Evolutionary conservation across 192 early-diverging fungal species (phyloP).

Genomic region (Podila epicladia): DNA sequence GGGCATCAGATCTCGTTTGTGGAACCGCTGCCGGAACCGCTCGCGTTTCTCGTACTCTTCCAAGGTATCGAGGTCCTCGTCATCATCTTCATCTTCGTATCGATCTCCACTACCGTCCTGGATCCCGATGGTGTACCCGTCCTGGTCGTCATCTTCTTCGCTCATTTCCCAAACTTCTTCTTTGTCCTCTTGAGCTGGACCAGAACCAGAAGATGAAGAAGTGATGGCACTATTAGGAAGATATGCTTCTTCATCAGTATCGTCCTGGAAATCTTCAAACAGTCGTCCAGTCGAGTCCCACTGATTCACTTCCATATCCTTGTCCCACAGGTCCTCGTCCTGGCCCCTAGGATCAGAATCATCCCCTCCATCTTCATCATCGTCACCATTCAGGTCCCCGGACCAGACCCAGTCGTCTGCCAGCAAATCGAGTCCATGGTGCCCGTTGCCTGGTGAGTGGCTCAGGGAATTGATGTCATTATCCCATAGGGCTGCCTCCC

Average conservation of each 20-base stretch:
- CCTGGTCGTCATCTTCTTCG: background rate
- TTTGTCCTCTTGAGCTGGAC: background rate
- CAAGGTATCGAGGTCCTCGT: slow-evolving; percentile 1
- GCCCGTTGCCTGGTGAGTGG: slow-evolving; percentile 4
- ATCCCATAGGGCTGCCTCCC: background rate
- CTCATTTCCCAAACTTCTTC: background rate
- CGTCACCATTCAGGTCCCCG: background rate
- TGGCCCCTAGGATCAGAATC: background rate
- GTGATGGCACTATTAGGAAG: no score
- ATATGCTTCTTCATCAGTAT: background rate
- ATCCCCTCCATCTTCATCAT: slow-evolving; percentile 2
- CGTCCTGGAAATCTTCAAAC: slow-evolving; percentile 28
- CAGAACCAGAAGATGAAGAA: background rate
- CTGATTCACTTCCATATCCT: slow-evolving; percentile 30
- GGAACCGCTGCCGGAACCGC: background rate
- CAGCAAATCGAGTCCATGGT: slow-evolving; percentile 6
- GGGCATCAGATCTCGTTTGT: slow-evolving; percentile 1
- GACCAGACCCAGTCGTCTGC: slow-evolving; percentile 35
- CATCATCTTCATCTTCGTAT: slow-evolving; percentile 8
- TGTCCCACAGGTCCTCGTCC: slow-evolving; percentile 34
- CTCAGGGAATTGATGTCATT: slow-evolving; percentile 9
- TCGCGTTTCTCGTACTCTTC: slow-evolving; percentile 5
- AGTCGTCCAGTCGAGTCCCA: slow-evolving; percentile 28
- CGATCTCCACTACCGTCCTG: background rate
- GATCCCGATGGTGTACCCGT: slow-evolving; percentile 9